These are phyloP conservation scores for Cryphonectria carpinicola DNA, from an alignment of 2,329 filamentous ascomycete genomes.

Conservation along the genomic window DNA sequence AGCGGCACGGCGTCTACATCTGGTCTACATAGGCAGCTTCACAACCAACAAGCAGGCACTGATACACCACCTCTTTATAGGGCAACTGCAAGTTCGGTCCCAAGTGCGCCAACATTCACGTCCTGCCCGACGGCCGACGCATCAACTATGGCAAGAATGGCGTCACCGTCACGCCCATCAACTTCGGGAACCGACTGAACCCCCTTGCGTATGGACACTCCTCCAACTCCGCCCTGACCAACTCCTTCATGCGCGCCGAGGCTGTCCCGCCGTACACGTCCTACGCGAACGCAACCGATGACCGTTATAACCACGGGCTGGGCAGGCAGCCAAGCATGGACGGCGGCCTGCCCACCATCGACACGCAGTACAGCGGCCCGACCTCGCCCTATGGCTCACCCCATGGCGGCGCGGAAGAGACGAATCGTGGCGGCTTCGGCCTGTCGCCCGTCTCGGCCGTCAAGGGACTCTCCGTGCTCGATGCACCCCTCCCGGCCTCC, in stretches of 20 bases:
- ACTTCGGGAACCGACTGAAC: conserved; percentile 69
- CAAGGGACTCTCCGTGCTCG: conserved; percentile 81
- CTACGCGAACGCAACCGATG: conserved; percentile 52
- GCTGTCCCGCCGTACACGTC: conserved; percentile 52
- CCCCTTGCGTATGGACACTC: conserved; percentile 67
- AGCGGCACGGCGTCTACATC: conserved; percentile 10
- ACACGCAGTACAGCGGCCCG: conserved; percentile 60
- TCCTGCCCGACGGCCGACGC: conserved; percentile 88
- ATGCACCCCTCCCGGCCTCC: conserved; percentile 89
- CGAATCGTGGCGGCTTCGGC: conserved; percentile 66
- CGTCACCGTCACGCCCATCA: conserved; percentile 64
- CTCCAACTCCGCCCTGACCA: conserved; percentile 72
- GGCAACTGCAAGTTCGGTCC: conserved; percentile 99
- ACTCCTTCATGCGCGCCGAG: conserved; percentile 69
- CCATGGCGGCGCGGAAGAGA: conserved; percentile 64
- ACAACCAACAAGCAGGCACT: neutral
- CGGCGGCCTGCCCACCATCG: conserved; percentile 60
- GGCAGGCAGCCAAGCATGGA: conserved; percentile 58
- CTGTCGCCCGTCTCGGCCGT: conserved; percentile 74
- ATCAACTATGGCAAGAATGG: conserved; percentile 79
- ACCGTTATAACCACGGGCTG: conserved; percentile 46
- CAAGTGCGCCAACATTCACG: conserved; percentile 96
- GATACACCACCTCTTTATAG: conserved; percentile 48
- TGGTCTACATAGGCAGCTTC: neutral
- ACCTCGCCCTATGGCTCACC: conserved; percentile 79